A percentile compares a stretch with the other conserved stretches of the same genome.
Evolutionary conservation across 305 asterid species (phyloP).

Genomic region (Fraxinus floribunda): DNA sequence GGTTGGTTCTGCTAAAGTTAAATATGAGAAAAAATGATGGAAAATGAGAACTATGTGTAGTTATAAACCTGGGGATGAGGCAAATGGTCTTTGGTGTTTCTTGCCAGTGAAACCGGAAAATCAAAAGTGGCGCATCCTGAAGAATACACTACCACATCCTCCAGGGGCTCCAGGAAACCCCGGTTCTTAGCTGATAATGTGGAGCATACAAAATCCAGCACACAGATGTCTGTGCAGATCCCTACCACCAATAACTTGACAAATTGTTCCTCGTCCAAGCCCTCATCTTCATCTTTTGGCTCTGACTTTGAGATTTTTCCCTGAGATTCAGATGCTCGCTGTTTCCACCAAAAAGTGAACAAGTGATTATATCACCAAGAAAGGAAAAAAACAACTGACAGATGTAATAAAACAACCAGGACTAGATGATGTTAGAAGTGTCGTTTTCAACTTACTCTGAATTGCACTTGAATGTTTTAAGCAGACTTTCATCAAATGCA

Average conservation of each 20-base stretch:
- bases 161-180: constrained; percentile 51
- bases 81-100: constrained; percentile 34
- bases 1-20: neutral
- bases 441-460: neutral
- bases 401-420: neutral
- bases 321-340: constrained; percentile 44
- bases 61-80: constrained; percentile 61
- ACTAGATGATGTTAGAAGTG: neutral
- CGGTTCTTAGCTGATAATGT: constrained; percentile 60
- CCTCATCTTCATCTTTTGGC: constrained; percentile 59
- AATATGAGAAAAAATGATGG: neutral
- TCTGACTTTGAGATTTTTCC: constrained; percentile 41
- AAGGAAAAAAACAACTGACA: neutral
- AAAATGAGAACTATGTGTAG: neutral
- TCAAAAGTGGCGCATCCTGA: constrained; percentile 72
- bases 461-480: neutral
- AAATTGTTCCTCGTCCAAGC: constrained; percentile 30
- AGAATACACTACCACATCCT: constrained; percentile 60
- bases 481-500: neutral
- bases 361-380: neutral
- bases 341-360: constrained; percentile 20
- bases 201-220: constrained; percentile 68
- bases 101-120: constrained; percentile 50
- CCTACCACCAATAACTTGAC: constrained; percentile 61
- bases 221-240: constrained; percentile 73